phyloP scores from a whole-genome alignment of 108 stramenopile species.

The Nannochloropsis gaditana region DNA sequence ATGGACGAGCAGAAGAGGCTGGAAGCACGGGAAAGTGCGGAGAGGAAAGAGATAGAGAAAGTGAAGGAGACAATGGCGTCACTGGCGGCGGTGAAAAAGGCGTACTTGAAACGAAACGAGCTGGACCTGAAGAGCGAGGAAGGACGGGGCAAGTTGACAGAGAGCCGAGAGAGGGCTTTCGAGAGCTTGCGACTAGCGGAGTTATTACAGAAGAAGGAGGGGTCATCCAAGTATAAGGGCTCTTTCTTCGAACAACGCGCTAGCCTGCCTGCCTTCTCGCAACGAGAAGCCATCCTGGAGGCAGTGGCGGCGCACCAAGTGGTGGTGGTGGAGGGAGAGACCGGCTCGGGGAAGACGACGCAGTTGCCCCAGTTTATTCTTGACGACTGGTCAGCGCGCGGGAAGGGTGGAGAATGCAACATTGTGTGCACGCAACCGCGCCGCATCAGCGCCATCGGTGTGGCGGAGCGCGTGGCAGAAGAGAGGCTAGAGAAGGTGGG shows the following conservation, averaged over 20 bases:
- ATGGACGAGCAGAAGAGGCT: neutral
- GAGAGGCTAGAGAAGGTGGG: constrained; percentile 73
- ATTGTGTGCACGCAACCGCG: constrained; percentile 93
- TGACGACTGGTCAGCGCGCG: constrained; percentile 65
- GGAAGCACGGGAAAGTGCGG: neutral
- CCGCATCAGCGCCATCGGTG: constrained; percentile 83
- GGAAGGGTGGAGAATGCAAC: constrained; percentile 60
- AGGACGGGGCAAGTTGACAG: neutral
- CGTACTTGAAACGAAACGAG: neutral
- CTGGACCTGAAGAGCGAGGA: neutral
- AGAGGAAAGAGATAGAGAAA: constrained; percentile 1
- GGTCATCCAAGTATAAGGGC: constrained; percentile 25
- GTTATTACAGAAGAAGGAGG: constrained; percentile 22
- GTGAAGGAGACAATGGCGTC: constrained; percentile 10
- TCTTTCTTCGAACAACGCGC: constrained; percentile 23
- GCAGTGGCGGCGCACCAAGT: constrained; percentile 34
- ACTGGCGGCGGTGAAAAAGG: neutral
- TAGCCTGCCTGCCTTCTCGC: constrained; percentile 31
- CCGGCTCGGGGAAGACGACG: constrained; percentile 59
- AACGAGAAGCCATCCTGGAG: constrained; percentile 24
- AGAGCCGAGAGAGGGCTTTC: neutral
- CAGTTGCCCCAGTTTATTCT: constrained; percentile 89
- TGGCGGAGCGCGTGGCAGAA: constrained; percentile 79
- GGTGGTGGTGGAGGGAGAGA: constrained; percentile 46
- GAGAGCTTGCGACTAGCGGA: neutral